Evolutionary conservation across 805 yeast genomes (phyloP).

Genomic region (Pichia kluyveri): DNA sequence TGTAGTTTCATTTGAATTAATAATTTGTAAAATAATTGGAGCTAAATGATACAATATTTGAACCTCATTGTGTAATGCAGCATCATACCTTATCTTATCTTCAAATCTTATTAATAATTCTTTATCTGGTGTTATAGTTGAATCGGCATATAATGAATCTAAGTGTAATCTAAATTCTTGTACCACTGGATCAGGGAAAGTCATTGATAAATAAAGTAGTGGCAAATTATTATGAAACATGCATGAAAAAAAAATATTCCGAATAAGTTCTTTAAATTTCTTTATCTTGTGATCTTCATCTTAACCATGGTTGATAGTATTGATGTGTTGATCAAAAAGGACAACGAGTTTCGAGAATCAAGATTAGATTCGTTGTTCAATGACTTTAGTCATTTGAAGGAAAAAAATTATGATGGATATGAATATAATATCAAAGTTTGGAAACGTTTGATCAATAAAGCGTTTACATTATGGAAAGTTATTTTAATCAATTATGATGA

Average conservation of each 20-base stretch:
- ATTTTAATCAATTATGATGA: conserved; percentile 14
- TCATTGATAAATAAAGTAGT: neutral
- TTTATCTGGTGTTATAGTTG: conserved; percentile 7
- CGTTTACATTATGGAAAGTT: conserved; percentile 16
- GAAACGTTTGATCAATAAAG: conserved; percentile 27
- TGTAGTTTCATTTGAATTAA: conserved; percentile 19
- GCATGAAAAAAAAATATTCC: too few relatives aligned
- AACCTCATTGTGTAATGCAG: conserved; percentile 8
- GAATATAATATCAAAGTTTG: conserved; percentile 41
- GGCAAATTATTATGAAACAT: too few relatives aligned
- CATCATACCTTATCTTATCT: conserved; percentile 12
- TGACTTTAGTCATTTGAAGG: conserved; percentile 34
- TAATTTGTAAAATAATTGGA: conserved; percentile 16
- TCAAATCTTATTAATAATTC: conserved; percentile 13
- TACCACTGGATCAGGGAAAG: conserved; percentile 13
- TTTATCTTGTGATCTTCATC: too few relatives aligned
- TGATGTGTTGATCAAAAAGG: neutral
- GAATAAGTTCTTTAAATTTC: too few relatives aligned
- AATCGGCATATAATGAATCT: conserved; percentile 5
- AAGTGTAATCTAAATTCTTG: conserved; percentile 14
- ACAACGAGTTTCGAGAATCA: conserved; percentile 12
- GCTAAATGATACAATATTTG: conserved; percentile 12
- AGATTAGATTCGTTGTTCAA: conserved; percentile 41
- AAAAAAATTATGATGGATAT: conserved; percentile 38
- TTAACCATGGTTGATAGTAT: too few relatives aligned